These are phyloP conservation scores for Quercus phellos DNA, from an alignment of 331 rosid genomes.

Conservation along the genomic window DNA sequence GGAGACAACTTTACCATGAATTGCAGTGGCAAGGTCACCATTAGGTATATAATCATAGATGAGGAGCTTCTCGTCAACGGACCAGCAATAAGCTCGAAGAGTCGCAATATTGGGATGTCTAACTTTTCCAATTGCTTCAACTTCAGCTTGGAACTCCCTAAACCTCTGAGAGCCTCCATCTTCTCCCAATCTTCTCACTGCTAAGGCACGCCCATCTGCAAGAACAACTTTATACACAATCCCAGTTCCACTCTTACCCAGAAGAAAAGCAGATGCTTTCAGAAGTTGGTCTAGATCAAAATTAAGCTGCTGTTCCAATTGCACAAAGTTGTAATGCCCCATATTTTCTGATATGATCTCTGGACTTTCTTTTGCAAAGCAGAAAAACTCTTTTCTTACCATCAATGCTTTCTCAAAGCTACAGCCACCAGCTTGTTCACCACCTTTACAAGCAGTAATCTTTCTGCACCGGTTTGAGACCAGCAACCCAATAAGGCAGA, in stretches of 20 bases:
- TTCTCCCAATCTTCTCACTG: constrained; percentile 51
- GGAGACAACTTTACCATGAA: constrained; percentile 35
- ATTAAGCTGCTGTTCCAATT: constrained; percentile 36
- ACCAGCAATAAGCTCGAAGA: constrained; percentile 55
- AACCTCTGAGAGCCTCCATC: constrained; percentile 63
- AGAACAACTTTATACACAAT: constrained; percentile 60
- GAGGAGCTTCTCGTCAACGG: constrained; percentile 57
- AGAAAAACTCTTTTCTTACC: constrained; percentile 38
- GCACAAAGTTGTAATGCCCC: constrained; percentile 44
- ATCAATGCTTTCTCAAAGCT: constrained; percentile 27
- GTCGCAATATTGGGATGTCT: constrained; percentile 49
- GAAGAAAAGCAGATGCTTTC: constrained; percentile 55
- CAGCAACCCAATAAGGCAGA: constrained; percentile 43
- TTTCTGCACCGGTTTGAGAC: constrained; percentile 39
- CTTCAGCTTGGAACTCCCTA: constrained; percentile 56
- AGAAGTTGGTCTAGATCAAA: constrained; percentile 60
- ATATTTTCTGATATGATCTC: constrained; percentile 34
- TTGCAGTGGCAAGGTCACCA: constrained; percentile 44
- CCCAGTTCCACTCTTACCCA: constrained; percentile 58
- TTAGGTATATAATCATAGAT: constrained; percentile 49
- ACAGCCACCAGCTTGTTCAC: constrained; percentile 1
- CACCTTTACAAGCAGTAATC: constrained; percentile 22
- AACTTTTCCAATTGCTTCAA: constrained; percentile 58
- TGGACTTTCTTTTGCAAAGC: constrained; percentile 35
- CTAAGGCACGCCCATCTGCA: constrained; percentile 41